These are phyloP conservation scores for Coemansia nantahalensis DNA, from an alignment of 192 early-diverging fungal species.

Conservation along the genomic window DNA sequence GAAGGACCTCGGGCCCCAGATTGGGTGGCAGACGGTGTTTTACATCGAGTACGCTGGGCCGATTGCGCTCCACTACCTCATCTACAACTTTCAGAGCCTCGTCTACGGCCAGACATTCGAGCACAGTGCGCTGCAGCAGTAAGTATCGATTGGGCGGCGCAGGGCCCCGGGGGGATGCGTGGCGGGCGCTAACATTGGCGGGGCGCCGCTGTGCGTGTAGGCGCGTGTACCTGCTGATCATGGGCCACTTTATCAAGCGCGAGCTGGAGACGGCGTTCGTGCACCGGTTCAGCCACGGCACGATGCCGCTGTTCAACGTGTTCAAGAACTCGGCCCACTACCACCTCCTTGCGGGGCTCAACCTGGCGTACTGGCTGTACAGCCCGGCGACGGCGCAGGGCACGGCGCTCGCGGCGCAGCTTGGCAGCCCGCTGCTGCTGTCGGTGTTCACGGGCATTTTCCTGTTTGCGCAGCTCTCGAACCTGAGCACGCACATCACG, in stretches of 20 bases:
- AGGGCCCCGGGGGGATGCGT: no score
- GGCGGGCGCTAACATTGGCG: neutral
- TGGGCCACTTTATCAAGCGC: slow-evolving; percentile 89
- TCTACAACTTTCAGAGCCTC: slow-evolving; percentile 70
- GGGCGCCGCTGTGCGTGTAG: slow-evolving; percentile 40
- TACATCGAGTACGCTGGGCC: slow-evolving; percentile 93
- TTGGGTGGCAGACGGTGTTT: slow-evolving; percentile 93
- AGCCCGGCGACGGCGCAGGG: slow-evolving; percentile 67
- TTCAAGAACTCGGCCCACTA: slow-evolving; percentile 97
- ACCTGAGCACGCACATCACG: slow-evolving; percentile 79
- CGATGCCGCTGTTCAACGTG: slow-evolving; percentile 93
- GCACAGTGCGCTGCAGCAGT: slow-evolving; percentile 73
- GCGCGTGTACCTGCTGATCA: slow-evolving; percentile 62
- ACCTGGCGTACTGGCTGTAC: slow-evolving; percentile 86
- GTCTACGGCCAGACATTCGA: slow-evolving; percentile 67
- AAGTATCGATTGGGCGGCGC: slow-evolving; percentile 7
- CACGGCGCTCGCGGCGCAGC: slow-evolving; percentile 33
- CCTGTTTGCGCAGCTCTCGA: slow-evolving; percentile 74
- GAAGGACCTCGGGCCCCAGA: slow-evolving; percentile 84
- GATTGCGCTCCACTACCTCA: slow-evolving; percentile 77
- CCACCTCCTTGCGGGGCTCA: slow-evolving; percentile 81
- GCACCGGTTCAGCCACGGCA: slow-evolving; percentile 89
- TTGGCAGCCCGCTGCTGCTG: slow-evolving; percentile 43
- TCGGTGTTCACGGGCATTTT: slow-evolving; percentile 34
- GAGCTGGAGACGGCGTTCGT: slow-evolving; percentile 92